Evolutionary conservation across 768 basidiomycete species (phyloP).

Genomic region (Porphyrellus cyaneotinctus): DNA sequence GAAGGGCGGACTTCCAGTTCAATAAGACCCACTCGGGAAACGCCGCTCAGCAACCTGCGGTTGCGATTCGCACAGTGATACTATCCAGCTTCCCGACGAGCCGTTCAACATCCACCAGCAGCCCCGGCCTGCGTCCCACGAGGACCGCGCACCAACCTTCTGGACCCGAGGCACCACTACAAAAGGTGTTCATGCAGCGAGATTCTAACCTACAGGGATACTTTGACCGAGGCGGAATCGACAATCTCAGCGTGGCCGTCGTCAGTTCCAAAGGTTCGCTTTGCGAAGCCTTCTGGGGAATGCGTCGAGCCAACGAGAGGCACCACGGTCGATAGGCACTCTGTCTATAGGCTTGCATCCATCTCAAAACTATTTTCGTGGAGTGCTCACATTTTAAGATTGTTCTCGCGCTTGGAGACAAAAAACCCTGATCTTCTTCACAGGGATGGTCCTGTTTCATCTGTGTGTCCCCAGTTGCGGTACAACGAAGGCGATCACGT

Average conservation of each 20-base stretch:
- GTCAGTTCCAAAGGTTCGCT: conserved; percentile 43
- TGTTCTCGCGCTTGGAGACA: neutral
- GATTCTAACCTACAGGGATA: conserved; percentile 11
- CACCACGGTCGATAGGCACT: conserved; percentile 36
- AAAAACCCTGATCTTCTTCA: neutral
- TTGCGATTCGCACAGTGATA: neutral
- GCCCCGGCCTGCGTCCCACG: neutral
- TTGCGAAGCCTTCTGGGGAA: conserved; percentile 44
- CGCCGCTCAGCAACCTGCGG: too few relatives aligned
- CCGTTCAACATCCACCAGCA: neutral
- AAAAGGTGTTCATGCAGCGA: conserved; percentile 5
- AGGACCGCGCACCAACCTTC: conserved; percentile 19
- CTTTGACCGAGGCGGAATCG: conserved; percentile 36
- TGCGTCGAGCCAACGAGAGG: conserved; percentile 41
- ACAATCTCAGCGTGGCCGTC: conserved; percentile 48
- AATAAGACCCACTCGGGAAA: too few relatives aligned
- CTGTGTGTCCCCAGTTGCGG: conserved; percentile 20
- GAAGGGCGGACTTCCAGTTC: too few relatives aligned
- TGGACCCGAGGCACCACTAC: conserved; percentile 6
- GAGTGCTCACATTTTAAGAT: conserved; percentile 37
- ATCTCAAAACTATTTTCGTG: conserved; percentile 50
- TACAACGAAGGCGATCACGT: conserved; percentile 32
- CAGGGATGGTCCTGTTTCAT: conserved; percentile 47
- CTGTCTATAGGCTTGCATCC: conserved; percentile 50
- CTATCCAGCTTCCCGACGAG: neutral